A percentile compares a stretch with the other conserved stretches of the same genome.
phyloP scores from a whole-genome alignment of 176 grass and related monocot species.

The Avena eriantha region DNA sequence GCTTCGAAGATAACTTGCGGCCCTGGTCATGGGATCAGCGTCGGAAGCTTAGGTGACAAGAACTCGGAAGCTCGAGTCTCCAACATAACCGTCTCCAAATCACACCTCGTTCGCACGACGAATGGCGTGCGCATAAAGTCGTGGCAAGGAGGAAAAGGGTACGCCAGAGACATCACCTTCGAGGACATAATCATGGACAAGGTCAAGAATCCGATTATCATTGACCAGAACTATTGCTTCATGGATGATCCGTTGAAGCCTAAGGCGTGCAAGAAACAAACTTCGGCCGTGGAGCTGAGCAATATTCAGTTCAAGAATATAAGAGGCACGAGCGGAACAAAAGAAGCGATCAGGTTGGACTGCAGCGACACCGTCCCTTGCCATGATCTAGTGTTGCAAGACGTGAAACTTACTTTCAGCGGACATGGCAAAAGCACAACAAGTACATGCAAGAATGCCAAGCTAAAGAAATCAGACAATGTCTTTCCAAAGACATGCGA shows the following conservation, averaged over 20 bases:
- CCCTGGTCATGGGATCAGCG: background rate
- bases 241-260: background rate
- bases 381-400: background rate
- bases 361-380: background rate
- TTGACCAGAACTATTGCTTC: background rate
- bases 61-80: background rate
- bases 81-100: background rate
- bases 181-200: background rate
- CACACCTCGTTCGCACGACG: background rate
- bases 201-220: background rate
- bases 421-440: background rate
- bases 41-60: background rate
- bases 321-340: background rate
- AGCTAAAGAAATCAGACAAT: background rate
- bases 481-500: background rate
- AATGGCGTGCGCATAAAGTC: background rate
- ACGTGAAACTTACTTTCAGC: background rate
- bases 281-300: background rate
- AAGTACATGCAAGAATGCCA: background rate
- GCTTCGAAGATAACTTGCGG: background rate
- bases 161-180: background rate
- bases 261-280: background rate
- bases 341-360: background rate
- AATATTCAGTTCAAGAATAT: background rate
- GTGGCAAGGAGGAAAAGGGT: background rate